phyloP scores from a whole-genome alignment of 371 early-diverging fungal genomes.

The Mortierella sp. region DNA sequence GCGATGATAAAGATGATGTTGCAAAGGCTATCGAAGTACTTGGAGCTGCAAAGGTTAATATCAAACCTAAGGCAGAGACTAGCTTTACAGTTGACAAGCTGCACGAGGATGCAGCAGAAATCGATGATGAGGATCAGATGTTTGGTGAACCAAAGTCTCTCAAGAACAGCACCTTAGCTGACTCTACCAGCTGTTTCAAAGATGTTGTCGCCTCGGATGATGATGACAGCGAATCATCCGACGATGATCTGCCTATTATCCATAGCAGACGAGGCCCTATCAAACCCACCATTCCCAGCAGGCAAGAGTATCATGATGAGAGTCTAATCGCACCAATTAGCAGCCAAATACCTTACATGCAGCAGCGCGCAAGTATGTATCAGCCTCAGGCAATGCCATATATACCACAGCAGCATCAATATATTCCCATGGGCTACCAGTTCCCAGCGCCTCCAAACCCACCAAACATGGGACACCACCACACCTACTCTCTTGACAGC shows the following conservation, averaged over 20 bases:
- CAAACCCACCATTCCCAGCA: not conserved
- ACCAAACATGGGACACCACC: constrained; percentile 30
- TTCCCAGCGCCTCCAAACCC: constrained; percentile 10
- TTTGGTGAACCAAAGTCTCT: constrained; percentile 9
- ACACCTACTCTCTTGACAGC: constrained; percentile 31
- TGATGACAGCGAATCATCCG: constrained; percentile 14
- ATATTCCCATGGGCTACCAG: constrained; percentile 20
- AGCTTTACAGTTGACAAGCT: constrained; percentile 1
- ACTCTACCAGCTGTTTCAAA: constrained; percentile 10
- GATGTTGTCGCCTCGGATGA: not conserved
- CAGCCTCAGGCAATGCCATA: constrained; percentile 2
- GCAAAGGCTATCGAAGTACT: constrained; percentile 24
- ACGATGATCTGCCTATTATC: constrained; percentile 42
- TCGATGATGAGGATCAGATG: not conserved
- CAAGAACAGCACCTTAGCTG: not conserved
- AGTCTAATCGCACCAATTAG: constrained; percentile 2
- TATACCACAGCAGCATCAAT: constrained; percentile 6
- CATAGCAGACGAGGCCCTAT: constrained; percentile 13
- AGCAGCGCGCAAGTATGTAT: constrained; percentile 5
- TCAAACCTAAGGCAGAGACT: not conserved
- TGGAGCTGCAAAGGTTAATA: constrained; percentile 4
- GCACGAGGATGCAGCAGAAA: not conserved
- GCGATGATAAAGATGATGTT: constrained; percentile 11
- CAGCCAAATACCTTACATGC: constrained; percentile 8
- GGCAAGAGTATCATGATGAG: constrained; percentile 7